A percentile compares a stretch with the other conserved stretches of the same genome.
Conservation (phyloP, 2,329 filamentous ascomycete species). For the Aspergillus thermomutatus region DNA sequence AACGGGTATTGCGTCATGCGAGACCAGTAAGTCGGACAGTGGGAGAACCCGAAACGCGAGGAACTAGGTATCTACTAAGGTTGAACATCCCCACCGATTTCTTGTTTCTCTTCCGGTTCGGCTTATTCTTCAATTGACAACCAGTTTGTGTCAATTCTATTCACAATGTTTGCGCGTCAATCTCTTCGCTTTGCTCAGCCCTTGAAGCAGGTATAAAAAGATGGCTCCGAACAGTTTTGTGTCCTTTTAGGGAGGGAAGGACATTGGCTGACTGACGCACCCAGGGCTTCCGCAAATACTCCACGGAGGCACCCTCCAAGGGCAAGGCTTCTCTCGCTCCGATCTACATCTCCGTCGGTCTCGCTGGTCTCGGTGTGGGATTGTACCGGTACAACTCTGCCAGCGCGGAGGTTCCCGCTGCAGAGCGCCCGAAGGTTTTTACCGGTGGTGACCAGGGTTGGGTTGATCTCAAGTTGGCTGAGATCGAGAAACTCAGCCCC, state of each 20-base stretch:
- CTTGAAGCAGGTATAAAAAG: slow-evolving; percentile 61
- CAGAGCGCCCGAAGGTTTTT: slow-evolving; percentile 54
- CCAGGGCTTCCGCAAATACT: slow-evolving; percentile 69
- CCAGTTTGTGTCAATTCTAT: slow-evolving; percentile 10
- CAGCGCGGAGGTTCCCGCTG: slow-evolving; percentile 27
- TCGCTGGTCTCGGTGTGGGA: slow-evolving; percentile 51
- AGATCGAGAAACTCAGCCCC: slow-evolving; percentile 78
- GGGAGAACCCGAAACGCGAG: slow-evolving; percentile 6
- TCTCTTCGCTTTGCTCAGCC: slow-evolving; percentile 63
- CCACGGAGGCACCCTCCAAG: slow-evolving; percentile 54
- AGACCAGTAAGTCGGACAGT: neutral
- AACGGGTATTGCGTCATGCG: slow-evolving; percentile 29
- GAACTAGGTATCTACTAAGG: slow-evolving; percentile 9
- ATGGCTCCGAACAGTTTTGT: neutral
- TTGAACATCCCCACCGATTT: neutral
- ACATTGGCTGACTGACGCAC: slow-evolving; percentile 7
- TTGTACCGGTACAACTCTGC: slow-evolving; percentile 49
- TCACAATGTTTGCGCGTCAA: slow-evolving; percentile 65
- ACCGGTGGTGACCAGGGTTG: slow-evolving; percentile 88
- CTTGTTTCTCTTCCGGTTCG: neutral
- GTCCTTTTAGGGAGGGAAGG: slow-evolving; percentile 5
- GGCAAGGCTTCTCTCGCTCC: slow-evolving; percentile 57
- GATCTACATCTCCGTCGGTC: slow-evolving; percentile 49
- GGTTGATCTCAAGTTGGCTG: slow-evolving; percentile 73
- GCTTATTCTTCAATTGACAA: slow-evolving; percentile 14